Base-by-base conservation (phyloP, 2,329 filamentous ascomycete species). In the Delphinella strobiligena region DNA sequence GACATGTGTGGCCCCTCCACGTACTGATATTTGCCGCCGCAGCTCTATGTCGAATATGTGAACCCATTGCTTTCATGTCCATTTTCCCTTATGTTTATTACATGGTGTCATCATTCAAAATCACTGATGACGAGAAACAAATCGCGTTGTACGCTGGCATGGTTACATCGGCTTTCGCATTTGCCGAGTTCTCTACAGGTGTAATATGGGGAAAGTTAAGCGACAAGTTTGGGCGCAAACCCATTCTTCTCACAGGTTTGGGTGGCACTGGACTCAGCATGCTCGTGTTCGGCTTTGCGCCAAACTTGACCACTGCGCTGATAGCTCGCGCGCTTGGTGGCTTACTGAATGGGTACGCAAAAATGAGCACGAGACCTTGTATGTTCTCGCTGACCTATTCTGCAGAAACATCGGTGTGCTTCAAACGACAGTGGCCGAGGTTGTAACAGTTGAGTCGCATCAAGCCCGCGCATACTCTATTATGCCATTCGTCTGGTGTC, bases 61-160 rank as follows among this genome's bases (percentile, higher is more conserved):
- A 98, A 60, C 91, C 91, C 38, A 96, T 98, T 61, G 91, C 91
- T 4, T 96, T 98, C 71, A 96, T 95, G 86, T 95, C 88, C 39
- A 95, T 96, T 51, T 96, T 98, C 59, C 91, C 91, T 1, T 98
- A 96, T 62, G 87, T 93, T 51, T 96, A 94, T 67, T 89, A 83
- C 68, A 96, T 98, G 91, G 82, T 96, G 51, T 72, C 87, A 53
- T 86, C 87, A 45, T 96, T 96, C 63, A 71, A 83, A 54, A 80
- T 94, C 56, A 84, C 87, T 46, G 70, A 84, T 34, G 78, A 87
- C 55, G 69, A 82, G 47, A 78, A 73, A 52, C 78, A 82, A 56
- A 93, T 95, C 50, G 84, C 88, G 11, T 76, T 95, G 41, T 96
- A 94, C 60, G 87, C 86, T 18, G 89, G 91, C 53, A 84, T 95